Percentiles rank a stretch among this genome's conserved stretches.
Evolutionary conservation across 192 early-diverging fungal genomes (phyloP).

Genomic region (Coemansia sp.): DNA sequence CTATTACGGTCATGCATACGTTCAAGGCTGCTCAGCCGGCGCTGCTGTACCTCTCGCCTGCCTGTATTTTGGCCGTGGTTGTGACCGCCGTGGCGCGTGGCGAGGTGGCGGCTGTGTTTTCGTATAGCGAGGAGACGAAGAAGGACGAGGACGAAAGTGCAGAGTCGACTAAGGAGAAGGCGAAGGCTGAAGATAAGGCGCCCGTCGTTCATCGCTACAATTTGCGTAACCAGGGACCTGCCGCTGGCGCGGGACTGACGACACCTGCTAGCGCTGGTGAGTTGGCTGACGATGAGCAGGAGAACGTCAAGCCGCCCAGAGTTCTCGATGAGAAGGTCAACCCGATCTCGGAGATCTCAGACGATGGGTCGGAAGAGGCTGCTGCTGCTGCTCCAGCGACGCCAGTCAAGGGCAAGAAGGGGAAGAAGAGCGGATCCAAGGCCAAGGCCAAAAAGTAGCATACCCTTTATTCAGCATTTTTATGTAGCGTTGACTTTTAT

Average conservation of each 20-base stretch:
- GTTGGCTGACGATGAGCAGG: slow-evolving; percentile 55
- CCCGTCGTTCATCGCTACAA: slow-evolving; percentile 35
- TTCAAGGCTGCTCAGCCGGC: slow-evolving; percentile 98
- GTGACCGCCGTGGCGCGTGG: slow-evolving; percentile 67
- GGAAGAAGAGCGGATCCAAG: slow-evolving; percentile 9
- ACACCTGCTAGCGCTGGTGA: slow-evolving; percentile 40
- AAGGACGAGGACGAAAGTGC: slow-evolving; percentile 51
- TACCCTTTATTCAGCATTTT: not conserved
- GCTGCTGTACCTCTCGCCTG: slow-evolving; percentile 94
- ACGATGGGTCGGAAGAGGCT: slow-evolving; percentile 2
- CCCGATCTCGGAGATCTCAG: slow-evolving; percentile 12
- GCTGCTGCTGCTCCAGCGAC: slow-evolving; percentile 11
- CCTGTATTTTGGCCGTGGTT: slow-evolving; percentile 88
- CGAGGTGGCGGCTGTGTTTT: slow-evolving; percentile 69
- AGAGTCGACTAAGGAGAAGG: slow-evolving; percentile 23
- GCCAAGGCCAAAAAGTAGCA: slow-evolving; percentile 32
- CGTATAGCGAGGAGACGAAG: slow-evolving; percentile 65
- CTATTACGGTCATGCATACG: slow-evolving; percentile 92
- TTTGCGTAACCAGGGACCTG: slow-evolving; percentile 27
- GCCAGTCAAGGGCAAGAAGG: slow-evolving; percentile 19
- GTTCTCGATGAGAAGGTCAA: slow-evolving; percentile 39
- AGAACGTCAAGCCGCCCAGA: slow-evolving; percentile 14
- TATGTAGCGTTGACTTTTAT: slow-evolving; percentile 1
- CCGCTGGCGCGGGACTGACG: not conserved
- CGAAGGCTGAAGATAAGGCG: slow-evolving; percentile 40